Percentiles rank a stretch among this genome's conserved stretches.
These are phyloP conservation scores for Dispira simplex DNA, from an alignment of 192 early-diverging fungal species.

Conservation along the genomic window DNA sequence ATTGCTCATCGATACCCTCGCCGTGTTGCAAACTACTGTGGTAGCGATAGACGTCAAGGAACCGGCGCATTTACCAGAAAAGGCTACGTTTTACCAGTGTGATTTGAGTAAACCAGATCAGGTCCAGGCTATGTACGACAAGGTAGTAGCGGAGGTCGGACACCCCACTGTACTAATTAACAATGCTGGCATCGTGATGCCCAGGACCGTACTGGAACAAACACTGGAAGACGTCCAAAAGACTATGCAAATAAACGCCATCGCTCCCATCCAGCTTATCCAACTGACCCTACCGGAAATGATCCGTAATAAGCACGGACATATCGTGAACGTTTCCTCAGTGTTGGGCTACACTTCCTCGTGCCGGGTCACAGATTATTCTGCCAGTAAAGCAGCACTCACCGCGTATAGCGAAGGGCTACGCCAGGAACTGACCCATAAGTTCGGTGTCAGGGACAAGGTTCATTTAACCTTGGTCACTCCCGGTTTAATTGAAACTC, in stretches of 20 bases:
- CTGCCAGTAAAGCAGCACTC: conserved; percentile 63
- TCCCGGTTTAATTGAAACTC: conserved; percentile 54
- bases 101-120: conserved; percentile 19
- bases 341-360: conserved; percentile 26
- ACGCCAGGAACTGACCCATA: conserved; percentile 47
- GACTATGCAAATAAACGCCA: conserved; percentile 50
- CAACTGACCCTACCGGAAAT: conserved; percentile 64
- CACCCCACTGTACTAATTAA: conserved; percentile 67
- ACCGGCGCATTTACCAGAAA: background rate
- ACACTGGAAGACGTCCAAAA: conserved; percentile 41
- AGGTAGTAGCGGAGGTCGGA: conserved; percentile 32
- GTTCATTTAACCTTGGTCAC: conserved; percentile 52
- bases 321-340: conserved; percentile 43
- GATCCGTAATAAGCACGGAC: conserved; percentile 53
- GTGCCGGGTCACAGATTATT: conserved; percentile 50
- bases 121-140: conserved; percentile 17
- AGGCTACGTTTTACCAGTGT: conserved; percentile 15
- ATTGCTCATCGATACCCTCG: background rate
- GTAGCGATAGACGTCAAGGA: background rate
- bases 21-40: background rate
- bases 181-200: conserved; percentile 62
- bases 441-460: conserved; percentile 36
- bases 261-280: conserved; percentile 57
- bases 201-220: conserved; percentile 43
- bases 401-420: conserved; percentile 56